Base-by-base conservation (phyloP, 2,329 filamentous ascomycete species). In the Pseudopithomyces chartarum region DNA sequence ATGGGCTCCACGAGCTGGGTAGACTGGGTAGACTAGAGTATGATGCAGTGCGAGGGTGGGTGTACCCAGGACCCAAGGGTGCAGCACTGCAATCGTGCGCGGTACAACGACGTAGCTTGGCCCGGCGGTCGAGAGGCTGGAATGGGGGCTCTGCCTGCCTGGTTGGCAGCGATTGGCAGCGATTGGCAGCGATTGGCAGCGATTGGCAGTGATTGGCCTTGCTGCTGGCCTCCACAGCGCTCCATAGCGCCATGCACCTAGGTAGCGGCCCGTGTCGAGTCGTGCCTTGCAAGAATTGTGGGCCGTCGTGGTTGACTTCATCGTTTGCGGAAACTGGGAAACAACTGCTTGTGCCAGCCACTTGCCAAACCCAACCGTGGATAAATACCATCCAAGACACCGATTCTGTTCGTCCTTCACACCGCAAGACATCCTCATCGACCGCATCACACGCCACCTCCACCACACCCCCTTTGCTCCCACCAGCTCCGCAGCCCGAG, bases 311-410 rank as follows among this genome's bases (percentile, higher is more conserved):
- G 32, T 39, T 40, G 33, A 50, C 47, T 50, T 50, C 47, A 39
- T 39, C 13, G 34, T 29, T 29, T 8, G 8, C 17, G 20, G 34
- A 55, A 63, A 59, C 55, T 57, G 55, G 57, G 56, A 56, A 59
- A 29, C 38, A 47, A 55, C 55, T 45, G 56, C 55, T 45, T 26
- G 44, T 55, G 49, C 55, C 55, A 61, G 56, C 55, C 59, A 53
- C 59, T 29, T 50, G 36, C 49, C 20, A 39, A 5, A 22, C 6
- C 19, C 29, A 17, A 10, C 23, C 34, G 6, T 7, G 12, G 23
- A 64, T 66, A 68, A 66, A 68, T 63, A 66, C 52, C 32, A 36
- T 54, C 15, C n/a, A 11, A 6, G 6, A 29, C 49, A 23, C 38
- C n/a, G 23, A 23, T 20, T 22, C 44, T 49, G 23, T 32, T 57